Percentiles rank a stretch among this genome's conserved stretches.
phyloP scores from a whole-genome alignment of 768 basidiomycete species.

The Trichaptum fuscoviolaceum region DNA sequence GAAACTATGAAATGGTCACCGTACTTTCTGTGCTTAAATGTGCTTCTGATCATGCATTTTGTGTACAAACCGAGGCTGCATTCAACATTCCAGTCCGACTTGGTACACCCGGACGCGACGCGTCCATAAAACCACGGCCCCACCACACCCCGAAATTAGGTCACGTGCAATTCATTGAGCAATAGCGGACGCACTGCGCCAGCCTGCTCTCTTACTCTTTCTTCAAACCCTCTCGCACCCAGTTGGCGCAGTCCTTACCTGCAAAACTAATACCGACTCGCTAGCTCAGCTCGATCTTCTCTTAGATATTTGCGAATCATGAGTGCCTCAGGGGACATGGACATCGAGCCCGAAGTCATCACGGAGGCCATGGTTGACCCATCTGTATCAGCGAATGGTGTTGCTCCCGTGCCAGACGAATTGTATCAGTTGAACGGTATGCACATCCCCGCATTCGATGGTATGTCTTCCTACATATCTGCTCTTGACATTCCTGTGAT shows the following conservation, averaged over 20 bases:
- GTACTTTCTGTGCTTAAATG: background rate
- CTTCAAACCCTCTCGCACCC: background rate
- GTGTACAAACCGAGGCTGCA: background rate
- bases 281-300: background rate
- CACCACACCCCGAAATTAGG: background rate
- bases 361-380: background rate
- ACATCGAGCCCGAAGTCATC: conserved; percentile 1
- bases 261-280: background rate
- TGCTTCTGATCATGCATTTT: background rate
- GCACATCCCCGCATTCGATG: background rate
- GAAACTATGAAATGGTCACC: conserved; percentile 7
- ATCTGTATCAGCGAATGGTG: background rate
- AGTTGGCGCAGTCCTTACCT: background rate
- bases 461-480: background rate
- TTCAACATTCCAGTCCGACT: background rate
- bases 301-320: background rate
- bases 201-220: background rate
- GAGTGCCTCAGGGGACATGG: conserved; percentile 1
- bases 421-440: background rate
- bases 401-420: background rate
- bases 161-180: background rate
- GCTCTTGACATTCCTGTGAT: background rate
- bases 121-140: background rate
- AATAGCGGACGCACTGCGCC: background rate
- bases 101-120: background rate